Base-by-base conservation (phyloP, 2,329 filamentous ascomycete genomes). In the Dothiorella sarmentorum region DNA sequence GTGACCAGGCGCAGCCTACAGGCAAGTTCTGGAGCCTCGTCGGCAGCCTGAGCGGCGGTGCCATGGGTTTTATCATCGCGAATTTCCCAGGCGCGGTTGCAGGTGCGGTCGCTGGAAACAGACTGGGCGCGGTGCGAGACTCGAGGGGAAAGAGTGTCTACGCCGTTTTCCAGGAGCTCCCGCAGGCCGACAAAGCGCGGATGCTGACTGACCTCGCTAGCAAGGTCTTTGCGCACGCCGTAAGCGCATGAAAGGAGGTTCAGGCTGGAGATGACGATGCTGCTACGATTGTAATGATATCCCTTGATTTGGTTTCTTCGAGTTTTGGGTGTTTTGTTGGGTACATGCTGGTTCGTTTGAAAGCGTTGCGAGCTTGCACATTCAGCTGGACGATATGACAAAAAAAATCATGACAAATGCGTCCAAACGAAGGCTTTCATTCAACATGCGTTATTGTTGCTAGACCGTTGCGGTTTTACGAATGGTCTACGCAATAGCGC, bases 71-170 rank as follows among this genome's bases (percentile, higher is more conserved):
- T 73, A 99, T 99, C 65, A 83, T 97, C 24, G 94, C 88, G 26
- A 97, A 97, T 71, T 85, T 97, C 49, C 90, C 93, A 0, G 94
- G 94, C 0, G 82, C 93, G 68, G 74, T 97, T 35, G 93, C 93
- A 0, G 94, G 94, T 2, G 91, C 90, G 2, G 92, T 97, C 2
- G 93, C 92, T 0, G 94, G 94, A 10, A 97, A 97, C 75, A 78
- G 92, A 53, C 76, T 97, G n/a, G 94, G 94, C 0, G 90, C 90
- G 6, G 84, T 99, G 18, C 81, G 94, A 59, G 94, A 99, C 75
- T 85, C 89, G 29, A 91, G 86, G 75, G 92, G 92, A 20, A 97
- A 97, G 85, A 96, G 90, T 69, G 94, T 99, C 5, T 97, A 95
- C 74, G 81, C 86, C 26, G 94, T 97, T 15, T 97, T 93, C 72